Evolutionary conservation across 306 rosid genomes (phyloP).

Genomic region (Quercus robur): DNA sequence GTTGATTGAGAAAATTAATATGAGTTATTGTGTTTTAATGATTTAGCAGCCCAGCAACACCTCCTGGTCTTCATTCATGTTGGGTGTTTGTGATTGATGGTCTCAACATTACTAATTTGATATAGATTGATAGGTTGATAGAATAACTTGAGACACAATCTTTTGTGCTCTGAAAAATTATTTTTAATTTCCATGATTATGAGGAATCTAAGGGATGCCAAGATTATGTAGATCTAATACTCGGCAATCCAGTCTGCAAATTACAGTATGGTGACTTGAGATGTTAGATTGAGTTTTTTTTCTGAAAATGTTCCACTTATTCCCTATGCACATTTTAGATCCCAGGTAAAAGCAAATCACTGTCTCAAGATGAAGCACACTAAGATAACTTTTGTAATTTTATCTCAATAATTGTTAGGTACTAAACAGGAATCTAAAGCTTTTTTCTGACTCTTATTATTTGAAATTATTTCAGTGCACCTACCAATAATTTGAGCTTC

Average conservation of each 20-base stretch:
- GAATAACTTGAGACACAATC: background rate
- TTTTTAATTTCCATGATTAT: background rate
- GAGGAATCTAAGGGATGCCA: background rate
- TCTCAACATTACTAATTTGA: background rate
- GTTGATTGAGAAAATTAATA: too few species aligned
- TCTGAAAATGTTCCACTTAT: background rate
- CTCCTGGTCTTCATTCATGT: background rate
- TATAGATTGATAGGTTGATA: background rate
- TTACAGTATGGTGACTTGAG: background rate
- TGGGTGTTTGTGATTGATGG: background rate
- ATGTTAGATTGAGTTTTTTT: background rate
- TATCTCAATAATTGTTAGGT: background rate
- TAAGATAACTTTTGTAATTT: background rate
- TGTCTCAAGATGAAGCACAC: background rate
- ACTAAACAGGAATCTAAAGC: constrained; percentile 1
- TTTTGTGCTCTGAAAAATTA: background rate
- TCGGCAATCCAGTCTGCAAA: background rate
- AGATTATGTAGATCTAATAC: background rate
- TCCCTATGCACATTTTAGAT: background rate
- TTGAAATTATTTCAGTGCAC: constrained; percentile 49
- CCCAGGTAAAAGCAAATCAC: background rate
- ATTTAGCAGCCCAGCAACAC: background rate
- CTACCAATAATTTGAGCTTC: constrained; percentile 60
- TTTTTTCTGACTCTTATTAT: background rate
- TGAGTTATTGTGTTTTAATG: background rate